phyloP scores from a whole-genome alignment of 805 yeast genomes.

The Starmerella lactis-condensi region DNA sequence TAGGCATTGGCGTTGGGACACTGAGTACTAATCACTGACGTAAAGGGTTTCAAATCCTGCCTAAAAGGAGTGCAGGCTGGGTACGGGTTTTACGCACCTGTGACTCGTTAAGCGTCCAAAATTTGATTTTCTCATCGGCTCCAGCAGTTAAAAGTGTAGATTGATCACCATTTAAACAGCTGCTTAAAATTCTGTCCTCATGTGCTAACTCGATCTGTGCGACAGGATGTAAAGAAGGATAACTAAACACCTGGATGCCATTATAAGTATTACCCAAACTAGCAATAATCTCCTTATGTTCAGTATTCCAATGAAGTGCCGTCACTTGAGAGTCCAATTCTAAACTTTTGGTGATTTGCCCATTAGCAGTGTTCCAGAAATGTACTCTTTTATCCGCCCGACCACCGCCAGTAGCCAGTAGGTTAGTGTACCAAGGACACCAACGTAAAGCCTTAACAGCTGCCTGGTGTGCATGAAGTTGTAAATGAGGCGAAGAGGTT shows the following conservation, averaged over 20 bases:
- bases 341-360: conserved; percentile 65
- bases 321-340: conserved; percentile 89
- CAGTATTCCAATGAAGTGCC: conserved; percentile 71
- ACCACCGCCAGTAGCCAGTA: conserved; percentile 96
- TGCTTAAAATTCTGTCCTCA: conserved; percentile 66
- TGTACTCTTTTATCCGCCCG: conserved; percentile 73
- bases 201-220: conserved; percentile 77
- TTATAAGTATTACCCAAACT: conserved; percentile 89
- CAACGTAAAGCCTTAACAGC: conserved; percentile 91
- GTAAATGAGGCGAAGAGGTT: conserved; percentile 42
- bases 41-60: no score
- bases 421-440: conserved; percentile 71
- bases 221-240: conserved; percentile 68
- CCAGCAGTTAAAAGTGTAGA: conserved; percentile 85
- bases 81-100: not conserved
- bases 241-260: conserved; percentile 63
- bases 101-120: conserved; percentile 74
- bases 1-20: no score
- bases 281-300: conserved; percentile 56
- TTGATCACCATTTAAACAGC: conserved; percentile 78
- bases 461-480: conserved; percentile 67
- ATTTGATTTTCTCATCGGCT: conserved; percentile 88
- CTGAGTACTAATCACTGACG: no score
- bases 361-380: conserved; percentile 90
- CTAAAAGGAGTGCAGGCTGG: no score